Conservation (phyloP, 352 stramenopile genomes). For the Phytopythium oedochilum region DNA sequence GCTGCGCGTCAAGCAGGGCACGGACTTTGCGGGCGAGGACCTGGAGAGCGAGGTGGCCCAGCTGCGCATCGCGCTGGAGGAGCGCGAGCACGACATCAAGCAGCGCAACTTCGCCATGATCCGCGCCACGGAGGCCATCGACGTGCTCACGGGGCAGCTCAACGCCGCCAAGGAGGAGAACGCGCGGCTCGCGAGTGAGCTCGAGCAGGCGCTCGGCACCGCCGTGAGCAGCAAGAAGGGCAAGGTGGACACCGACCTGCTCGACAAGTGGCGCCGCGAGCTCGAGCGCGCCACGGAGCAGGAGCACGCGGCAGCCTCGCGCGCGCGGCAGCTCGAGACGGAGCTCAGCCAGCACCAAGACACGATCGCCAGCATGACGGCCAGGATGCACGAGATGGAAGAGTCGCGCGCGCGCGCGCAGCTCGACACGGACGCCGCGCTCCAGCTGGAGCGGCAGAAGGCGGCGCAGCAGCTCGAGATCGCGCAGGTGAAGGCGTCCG, state of each 20-base stretch:
- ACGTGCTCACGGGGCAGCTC: constrained; percentile 42
- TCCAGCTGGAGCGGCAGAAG: constrained; percentile 25
- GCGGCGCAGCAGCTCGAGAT: constrained; percentile 35
- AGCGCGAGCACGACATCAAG: constrained; percentile 57
- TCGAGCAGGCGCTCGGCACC: constrained; percentile 7
- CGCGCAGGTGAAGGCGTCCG: constrained; percentile 18
- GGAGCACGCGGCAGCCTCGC: constrained; percentile 22
- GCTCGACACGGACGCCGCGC: constrained; percentile 25
- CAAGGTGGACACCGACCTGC: constrained; percentile 28
- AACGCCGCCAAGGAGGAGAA: constrained; percentile 23
- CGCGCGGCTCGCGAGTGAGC: constrained; percentile 16
- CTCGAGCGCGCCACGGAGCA: constrained; percentile 27
- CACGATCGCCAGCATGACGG: constrained; percentile 14
- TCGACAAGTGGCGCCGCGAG: constrained; percentile 30
- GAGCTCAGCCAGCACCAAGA: constrained; percentile 30
- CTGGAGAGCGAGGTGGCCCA: constrained; percentile 59
- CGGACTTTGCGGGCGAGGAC: constrained; percentile 52
- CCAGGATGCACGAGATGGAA: constrained; percentile 32
- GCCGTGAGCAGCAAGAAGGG: constrained; percentile 11
- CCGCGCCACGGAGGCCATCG: constrained; percentile 50
- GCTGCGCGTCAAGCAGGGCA: constrained; percentile 51
- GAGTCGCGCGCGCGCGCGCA: constrained; percentile 18
- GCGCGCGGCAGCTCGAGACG: constrained; percentile 29
- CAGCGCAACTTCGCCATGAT: constrained; percentile 58
- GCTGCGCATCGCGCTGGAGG: constrained; percentile 47